Percentiles rank a stretch among this genome's conserved stretches.
Evolutionary conservation across 805 yeast species (phyloP).

Genomic region (Candida verbasci): DNA sequence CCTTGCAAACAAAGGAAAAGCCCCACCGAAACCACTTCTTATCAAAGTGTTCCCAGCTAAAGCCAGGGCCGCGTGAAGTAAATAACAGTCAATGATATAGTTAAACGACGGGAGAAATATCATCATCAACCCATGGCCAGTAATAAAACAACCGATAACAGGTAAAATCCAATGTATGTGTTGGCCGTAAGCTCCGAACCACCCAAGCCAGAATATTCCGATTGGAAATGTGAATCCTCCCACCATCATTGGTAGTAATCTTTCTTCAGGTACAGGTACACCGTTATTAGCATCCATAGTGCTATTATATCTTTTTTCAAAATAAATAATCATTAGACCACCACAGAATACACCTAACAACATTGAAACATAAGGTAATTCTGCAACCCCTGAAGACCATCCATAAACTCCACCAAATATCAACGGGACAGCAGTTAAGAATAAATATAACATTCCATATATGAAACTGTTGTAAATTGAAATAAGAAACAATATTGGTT

Average conservation of each 20-base stretch:
- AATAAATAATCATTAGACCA: constrained; percentile 46
- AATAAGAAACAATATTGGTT: constrained; percentile 40
- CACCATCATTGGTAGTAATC: constrained; percentile 72
- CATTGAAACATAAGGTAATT: constrained; percentile 77
- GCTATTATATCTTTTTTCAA: constrained; percentile 50
- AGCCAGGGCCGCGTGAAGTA: constrained; percentile 57
- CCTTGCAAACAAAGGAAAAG: constrained; percentile 55
- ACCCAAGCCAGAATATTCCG: constrained; percentile 82
- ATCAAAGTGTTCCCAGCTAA: constrained; percentile 60
- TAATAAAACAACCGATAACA: constrained; percentile 40
- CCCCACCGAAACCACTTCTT: constrained; percentile 56
- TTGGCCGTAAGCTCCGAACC: constrained; percentile 77
- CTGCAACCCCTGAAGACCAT: constrained; percentile 57
- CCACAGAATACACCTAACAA: constrained; percentile 65
- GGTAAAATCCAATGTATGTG: constrained; percentile 75
- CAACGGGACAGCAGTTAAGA: constrained; percentile 41
- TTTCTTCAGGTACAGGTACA: constrained; percentile 67
- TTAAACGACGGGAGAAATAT: constrained; percentile 58
- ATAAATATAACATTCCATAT: constrained; percentile 44
- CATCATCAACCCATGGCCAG: constrained; percentile 46
- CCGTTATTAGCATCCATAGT: constrained; percentile 51
- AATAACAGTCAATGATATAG: constrained; percentile 58
- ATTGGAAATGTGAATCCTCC: constrained; percentile 70
- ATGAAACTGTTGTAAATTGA: constrained; percentile 47
- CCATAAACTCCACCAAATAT: constrained; percentile 55